These are phyloP conservation scores for Rhizopogon rudus DNA, from an alignment of 768 basidiomycete species.

Conservation along the genomic window DNA sequence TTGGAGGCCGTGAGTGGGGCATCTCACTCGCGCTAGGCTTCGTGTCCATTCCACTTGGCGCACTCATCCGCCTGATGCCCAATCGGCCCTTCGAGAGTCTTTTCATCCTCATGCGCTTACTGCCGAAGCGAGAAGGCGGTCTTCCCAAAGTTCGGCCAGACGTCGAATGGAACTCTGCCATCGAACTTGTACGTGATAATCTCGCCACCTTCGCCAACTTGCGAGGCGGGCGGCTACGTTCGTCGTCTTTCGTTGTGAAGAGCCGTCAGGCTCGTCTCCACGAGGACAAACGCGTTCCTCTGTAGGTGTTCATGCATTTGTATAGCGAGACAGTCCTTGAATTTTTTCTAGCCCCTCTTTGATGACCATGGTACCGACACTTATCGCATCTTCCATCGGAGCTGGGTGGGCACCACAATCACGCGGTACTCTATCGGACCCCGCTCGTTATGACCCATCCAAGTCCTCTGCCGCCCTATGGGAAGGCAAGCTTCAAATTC, in stretches of 20 bases:
- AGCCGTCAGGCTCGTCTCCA: constrained; percentile 61
- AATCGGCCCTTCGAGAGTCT: constrained; percentile 71
- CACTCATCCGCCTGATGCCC: constrained; percentile 73
- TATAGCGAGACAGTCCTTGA: constrained; percentile 17
- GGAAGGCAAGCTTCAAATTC: constrained; percentile 83
- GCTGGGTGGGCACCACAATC: constrained; percentile 58
- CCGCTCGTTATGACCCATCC: constrained; percentile 72
- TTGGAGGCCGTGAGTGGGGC: constrained; percentile 87
- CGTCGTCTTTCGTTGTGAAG: constrained; percentile 81
- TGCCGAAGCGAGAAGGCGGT: constrained; percentile 51
- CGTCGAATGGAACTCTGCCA: constrained; percentile 70
- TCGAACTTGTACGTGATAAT: constrained; percentile 82
- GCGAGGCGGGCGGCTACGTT: constrained; percentile 84
- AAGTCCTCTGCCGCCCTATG: constrained; percentile 77
- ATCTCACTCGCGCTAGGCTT: constrained; percentile 86
- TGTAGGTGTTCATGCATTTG: constrained; percentile 37
- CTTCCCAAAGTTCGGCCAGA: constrained; percentile 64
- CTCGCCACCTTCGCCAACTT: constrained; percentile 76
- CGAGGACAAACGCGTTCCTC: constrained; percentile 36
- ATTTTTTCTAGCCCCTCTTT: constrained; percentile 52
- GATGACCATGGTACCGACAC: constrained; percentile 72
- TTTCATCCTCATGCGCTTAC: constrained; percentile 50
- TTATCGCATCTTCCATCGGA: constrained; percentile 71
- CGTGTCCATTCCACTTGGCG: constrained; percentile 86
- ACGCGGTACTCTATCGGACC: constrained; percentile 61